Evolutionary conservation across 768 basidiomycete species (phyloP).

Genomic region (Tylopilus balloui): DNA sequence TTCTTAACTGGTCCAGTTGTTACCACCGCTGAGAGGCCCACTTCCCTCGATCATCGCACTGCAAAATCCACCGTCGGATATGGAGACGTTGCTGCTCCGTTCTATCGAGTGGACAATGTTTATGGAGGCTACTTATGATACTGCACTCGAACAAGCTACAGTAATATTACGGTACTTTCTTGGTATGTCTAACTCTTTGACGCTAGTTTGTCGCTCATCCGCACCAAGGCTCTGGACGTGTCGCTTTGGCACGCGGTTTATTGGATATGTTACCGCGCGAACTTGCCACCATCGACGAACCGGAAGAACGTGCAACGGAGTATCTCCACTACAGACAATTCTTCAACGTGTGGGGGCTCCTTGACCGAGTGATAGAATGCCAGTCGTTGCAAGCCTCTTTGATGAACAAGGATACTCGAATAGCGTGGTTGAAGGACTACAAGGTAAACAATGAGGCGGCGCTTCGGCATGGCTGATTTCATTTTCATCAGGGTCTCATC

Average conservation of each 20-base stretch:
- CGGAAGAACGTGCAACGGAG: slow-evolving; percentile 69
- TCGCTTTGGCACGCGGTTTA: slow-evolving; percentile 59
- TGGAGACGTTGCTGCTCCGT: slow-evolving; percentile 66
- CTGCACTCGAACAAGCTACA: slow-evolving; percentile 83
- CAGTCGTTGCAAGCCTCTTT: slow-evolving; percentile 53
- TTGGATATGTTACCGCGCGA: slow-evolving; percentile 60
- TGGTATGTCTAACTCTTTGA: slow-evolving; percentile 44
- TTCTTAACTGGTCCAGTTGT: slow-evolving; percentile 34
- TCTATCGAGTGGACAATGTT: slow-evolving; percentile 94
- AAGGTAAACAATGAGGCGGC: slow-evolving; percentile 34
- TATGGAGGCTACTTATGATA: slow-evolving; percentile 62
- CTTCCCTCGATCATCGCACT: slow-evolving; percentile 57
- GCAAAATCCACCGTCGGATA: slow-evolving; percentile 52
- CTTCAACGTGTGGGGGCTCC: slow-evolving; percentile 67
- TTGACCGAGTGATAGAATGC: slow-evolving; percentile 58
- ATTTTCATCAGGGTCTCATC: slow-evolving; percentile 45
- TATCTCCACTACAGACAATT: slow-evolving; percentile 79
- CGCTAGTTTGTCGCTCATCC: neutral
- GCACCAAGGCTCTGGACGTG: slow-evolving; percentile 61
- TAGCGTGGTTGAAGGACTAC: slow-evolving; percentile 63
- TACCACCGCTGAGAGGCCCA: slow-evolving; percentile 51
- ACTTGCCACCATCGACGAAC: slow-evolving; percentile 55
- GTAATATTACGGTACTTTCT: slow-evolving; percentile 88
- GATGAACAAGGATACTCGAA: slow-evolving; percentile 55
- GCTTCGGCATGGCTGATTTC: neutral